Conservation (phyloP, 495 filamentous ascomycete species). For the Xylaria nigripes region DNA sequence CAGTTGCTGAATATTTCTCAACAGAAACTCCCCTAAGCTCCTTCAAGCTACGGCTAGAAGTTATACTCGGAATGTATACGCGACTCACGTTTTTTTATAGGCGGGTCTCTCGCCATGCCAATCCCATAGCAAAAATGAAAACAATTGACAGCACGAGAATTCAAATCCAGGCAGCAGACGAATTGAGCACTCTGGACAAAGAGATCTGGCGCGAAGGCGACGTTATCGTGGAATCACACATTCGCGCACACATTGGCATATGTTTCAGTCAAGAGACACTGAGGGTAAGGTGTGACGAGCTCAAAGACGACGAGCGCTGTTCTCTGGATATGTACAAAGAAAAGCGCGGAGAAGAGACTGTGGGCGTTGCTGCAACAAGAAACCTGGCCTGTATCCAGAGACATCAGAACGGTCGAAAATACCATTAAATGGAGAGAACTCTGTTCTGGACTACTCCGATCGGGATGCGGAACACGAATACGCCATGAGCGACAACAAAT, state of each 20-base stretch:
- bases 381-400: not conserved
- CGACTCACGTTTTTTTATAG: not conserved
- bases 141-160: not conserved
- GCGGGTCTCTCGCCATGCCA: not conserved
- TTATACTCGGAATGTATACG: no score
- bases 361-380: not conserved
- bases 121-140: not conserved
- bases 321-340: slow-evolving; percentile 1
- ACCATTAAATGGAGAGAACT: not conserved
- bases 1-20: no score
- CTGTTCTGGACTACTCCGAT: not conserved
- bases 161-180: no score
- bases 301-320: not conserved
- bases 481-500: not conserved
- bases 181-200: not conserved
- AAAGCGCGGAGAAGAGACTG: not conserved
- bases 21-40: no score
- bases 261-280: not conserved
- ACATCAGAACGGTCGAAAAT: not conserved
- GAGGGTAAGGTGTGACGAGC: not conserved
- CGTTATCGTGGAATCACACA: not conserved
- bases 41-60: no score
- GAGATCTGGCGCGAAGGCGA: not conserved
- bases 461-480: not conserved
- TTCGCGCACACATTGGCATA: not conserved